Percentiles rank a stretch among this genome's conserved stretches.
Evolutionary conservation across 2,329 filamentous ascomycete species (phyloP).

Genomic region (Fusarium nygamai): DNA sequence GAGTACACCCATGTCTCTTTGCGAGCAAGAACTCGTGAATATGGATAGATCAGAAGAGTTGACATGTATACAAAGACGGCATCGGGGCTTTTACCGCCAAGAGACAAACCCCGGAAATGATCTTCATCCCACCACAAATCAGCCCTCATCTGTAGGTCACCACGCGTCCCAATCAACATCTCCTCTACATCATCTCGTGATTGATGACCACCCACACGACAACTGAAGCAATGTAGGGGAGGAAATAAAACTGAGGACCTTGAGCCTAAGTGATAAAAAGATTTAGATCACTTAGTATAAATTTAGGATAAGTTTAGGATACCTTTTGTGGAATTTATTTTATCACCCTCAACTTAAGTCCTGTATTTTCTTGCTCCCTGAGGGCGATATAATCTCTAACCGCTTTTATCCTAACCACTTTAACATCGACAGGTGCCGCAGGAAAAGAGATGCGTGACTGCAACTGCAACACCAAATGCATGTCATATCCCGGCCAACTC

Average conservation of each 20-base stretch:
- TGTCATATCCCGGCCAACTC: neutral
- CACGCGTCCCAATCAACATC: neutral
- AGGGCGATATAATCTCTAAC: neutral
- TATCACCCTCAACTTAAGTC: too few species aligned
- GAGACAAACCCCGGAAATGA: neutral
- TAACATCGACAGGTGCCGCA: neutral
- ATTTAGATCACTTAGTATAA: too few species aligned
- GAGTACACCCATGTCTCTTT: too few species aligned
- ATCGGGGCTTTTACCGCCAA: too few species aligned
- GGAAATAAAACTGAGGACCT: too few species aligned
- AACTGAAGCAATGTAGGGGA: too few species aligned
- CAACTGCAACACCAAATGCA: too few species aligned
- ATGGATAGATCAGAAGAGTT: fast-evolving
- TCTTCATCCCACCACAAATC: neutral
- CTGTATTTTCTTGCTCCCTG: too few species aligned
- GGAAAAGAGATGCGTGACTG: neutral
- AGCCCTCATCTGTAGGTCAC: neutral
- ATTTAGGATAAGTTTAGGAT: too few species aligned
- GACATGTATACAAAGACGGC: fast-evolving
- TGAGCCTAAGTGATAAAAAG: too few species aligned
- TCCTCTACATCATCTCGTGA: neutral
- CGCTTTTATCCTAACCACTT: neutral
- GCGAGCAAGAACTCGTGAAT: too few species aligned
- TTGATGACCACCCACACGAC: fast-evolving
- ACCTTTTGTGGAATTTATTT: too few species aligned